Evolutionary conservation across 768 basidiomycete species (phyloP), one percentile per base, ranked within the genome.

Genomic region (Daedaleopsis nitida): DNA sequence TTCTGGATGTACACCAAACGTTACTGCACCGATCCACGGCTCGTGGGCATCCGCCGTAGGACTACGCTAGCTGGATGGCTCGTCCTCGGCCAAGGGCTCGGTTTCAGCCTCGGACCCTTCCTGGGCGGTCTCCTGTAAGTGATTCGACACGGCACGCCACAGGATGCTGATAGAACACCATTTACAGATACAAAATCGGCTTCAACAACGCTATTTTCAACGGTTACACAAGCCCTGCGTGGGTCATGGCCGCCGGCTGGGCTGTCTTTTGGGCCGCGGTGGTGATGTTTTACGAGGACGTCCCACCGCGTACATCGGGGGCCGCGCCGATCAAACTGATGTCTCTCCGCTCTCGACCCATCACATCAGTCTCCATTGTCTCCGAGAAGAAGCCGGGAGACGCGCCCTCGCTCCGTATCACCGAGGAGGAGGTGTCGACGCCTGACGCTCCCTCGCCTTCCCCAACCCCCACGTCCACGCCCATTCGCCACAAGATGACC

Each of bases 1-100:
- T 76, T 81, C 42, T 87, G 83, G 76, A 83, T 91, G 86, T 89
- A 88, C 72, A 75, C 73, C 65, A 89, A 88, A 66, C 80, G 85
- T 14, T 89, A 86, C 68, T 89, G 87, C 69, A 81, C 80, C n/a
- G 88, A 89, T 69, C 81, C 84, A 4, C 82, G 83, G 17, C 80
- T 89, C 56, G 84, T 90, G 44, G 86, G 87, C 27, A 70, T 88
- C 24, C 82, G 86, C 32, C 77, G 83, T 24, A 77, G 87, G 37
- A 88, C 86, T 12, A 85, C 82, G 0, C 80, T 88, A 17, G 85
- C 84, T 4, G 80, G 83, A 17, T 86, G 81, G 81, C 73, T 86
- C 21, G 86, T 88, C 34, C 73, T 88, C 1, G 84, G 86, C 0
- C 87, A 88, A 66, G 85, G 80, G 9, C 59, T 83, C 3, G 87